phyloP scores from a whole-genome alignment of 371 early-diverging fungal genomes.

The Mucor irregularis region DNA sequence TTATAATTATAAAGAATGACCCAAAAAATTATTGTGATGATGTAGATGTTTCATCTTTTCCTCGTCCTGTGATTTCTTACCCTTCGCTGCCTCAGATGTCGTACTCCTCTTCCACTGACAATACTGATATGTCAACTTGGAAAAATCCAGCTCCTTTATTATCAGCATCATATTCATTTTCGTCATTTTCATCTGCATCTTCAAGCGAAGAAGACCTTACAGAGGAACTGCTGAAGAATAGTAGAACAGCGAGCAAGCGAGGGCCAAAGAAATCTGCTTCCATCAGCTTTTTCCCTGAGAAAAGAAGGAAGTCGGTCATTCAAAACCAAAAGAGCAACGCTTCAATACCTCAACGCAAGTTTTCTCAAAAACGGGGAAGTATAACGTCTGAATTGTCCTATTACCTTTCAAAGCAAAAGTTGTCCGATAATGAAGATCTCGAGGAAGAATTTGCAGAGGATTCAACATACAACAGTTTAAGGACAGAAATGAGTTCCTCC shows the following conservation, averaged over 20 bases:
- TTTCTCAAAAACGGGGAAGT: background rate
- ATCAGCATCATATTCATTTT: slow-evolving; percentile 9
- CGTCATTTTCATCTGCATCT: slow-evolving; percentile 12
- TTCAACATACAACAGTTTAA: no score
- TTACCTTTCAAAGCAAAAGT: slow-evolving; percentile 1
- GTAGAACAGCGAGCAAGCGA: background rate
- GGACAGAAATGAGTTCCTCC: background rate
- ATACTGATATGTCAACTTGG: background rate
- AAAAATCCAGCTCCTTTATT: slow-evolving; percentile 11
- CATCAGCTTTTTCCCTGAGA: slow-evolving; percentile 5
- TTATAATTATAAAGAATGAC: background rate
- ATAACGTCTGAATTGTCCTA: slow-evolving; percentile 8
- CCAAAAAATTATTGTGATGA: background rate
- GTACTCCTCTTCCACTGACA: background rate
- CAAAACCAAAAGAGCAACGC: background rate
- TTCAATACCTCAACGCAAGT: background rate
- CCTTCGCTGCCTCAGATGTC: slow-evolving; percentile 1
- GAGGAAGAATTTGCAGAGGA: slow-evolving; percentile 1
- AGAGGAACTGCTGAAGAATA: background rate
- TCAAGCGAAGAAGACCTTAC: background rate
- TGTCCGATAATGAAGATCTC: slow-evolving; percentile 7
- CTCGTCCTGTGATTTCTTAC: background rate
- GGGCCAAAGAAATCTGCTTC: slow-evolving; percentile 4
- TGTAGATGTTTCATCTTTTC: background rate
- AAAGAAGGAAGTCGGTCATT: background rate